phyloP scores from a whole-genome alignment of 805 yeast species.

The Priceomyces carsonii region DNA sequence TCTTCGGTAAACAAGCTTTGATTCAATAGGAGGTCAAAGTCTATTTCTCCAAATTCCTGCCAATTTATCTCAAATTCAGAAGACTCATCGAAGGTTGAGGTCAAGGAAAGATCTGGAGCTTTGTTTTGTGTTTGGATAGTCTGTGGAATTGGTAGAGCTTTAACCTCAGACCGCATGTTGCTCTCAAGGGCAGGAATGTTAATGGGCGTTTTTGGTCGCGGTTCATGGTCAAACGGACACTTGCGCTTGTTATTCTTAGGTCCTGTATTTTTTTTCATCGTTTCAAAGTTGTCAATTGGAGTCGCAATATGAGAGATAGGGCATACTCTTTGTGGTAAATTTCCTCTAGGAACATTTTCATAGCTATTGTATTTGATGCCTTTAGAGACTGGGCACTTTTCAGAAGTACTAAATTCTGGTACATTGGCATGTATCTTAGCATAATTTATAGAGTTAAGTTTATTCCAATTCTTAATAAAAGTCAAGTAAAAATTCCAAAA shows the following conservation, averaged over 20 bases:
- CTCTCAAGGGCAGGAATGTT: slow-evolving; percentile 16
- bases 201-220: slow-evolving; percentile 1
- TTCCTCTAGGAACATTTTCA: not conserved
- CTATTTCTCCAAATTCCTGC: slow-evolving; percentile 11
- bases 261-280: slow-evolving; percentile 1
- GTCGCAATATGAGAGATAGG: slow-evolving; percentile 27
- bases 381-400: slow-evolving; percentile 12
- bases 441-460: slow-evolving; percentile 26
- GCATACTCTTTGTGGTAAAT: slow-evolving; percentile 10
- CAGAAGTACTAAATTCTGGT: slow-evolving; percentile 20
- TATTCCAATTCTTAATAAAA: slow-evolving; percentile 30
- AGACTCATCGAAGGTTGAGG: no score
- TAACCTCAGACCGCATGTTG: slow-evolving; percentile 15
- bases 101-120: slow-evolving; percentile 1
- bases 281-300: slow-evolving; percentile 14
- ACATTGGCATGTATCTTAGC: slow-evolving; percentile 35
- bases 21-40: slow-evolving; percentile 27
- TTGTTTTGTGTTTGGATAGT: not conserved
- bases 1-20: slow-evolving; percentile 24
- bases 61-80: not conserved
- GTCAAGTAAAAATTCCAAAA: slow-evolving; percentile 43
- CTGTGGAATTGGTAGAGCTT: not conserved
- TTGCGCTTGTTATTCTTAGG: slow-evolving; percentile 16
- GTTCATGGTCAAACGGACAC: slow-evolving; percentile 35
- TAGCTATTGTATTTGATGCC: not conserved